These are phyloP conservation scores for Linnemannia zychae DNA, from an alignment of 192 early-diverging fungal genomes.

Conservation along the genomic window DNA sequence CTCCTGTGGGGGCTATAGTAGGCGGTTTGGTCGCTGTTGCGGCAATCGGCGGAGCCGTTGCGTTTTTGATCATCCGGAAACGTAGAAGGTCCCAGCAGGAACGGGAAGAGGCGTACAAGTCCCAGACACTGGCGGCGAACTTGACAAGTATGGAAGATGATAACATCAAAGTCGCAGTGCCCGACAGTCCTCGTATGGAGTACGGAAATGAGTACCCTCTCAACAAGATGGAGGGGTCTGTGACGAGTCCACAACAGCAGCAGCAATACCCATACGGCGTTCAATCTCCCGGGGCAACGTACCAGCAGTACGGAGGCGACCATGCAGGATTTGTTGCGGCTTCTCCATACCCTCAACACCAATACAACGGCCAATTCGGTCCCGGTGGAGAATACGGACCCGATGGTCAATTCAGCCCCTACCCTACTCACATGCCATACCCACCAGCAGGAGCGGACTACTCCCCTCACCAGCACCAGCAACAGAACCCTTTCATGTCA, in stretches of 20 bases:
- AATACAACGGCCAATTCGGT: not conserved
- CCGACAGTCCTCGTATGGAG: not conserved
- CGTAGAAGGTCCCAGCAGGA: constrained; percentile 8
- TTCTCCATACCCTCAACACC: not conserved
- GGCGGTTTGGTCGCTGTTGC: constrained; percentile 20
- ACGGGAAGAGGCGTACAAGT: not conserved
- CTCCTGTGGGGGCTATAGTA: constrained; percentile 7
- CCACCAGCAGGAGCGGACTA: not conserved
- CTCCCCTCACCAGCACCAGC: not conserved
- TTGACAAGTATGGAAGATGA: not conserved
- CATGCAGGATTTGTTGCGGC: not conserved
- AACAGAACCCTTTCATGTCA: constrained; percentile 31
- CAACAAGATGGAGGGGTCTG: constrained; percentile 5
- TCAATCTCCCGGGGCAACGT: constrained; percentile 4
- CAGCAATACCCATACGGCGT: not conserved
- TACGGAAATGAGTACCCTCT: constrained; percentile 33
- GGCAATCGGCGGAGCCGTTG: not conserved
- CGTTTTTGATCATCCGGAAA: not conserved
- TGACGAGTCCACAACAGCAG: not conserved
- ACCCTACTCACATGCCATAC: not conserved
- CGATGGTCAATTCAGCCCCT: not conserved
- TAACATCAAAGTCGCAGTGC: constrained; percentile 33
- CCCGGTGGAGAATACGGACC: not conserved
- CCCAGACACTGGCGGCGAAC: constrained; percentile 19
- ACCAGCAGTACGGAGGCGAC: constrained; percentile 1